Conservation (phyloP, 2,329 filamentous ascomycete species). For the Colletotrichum sp. region DNA sequence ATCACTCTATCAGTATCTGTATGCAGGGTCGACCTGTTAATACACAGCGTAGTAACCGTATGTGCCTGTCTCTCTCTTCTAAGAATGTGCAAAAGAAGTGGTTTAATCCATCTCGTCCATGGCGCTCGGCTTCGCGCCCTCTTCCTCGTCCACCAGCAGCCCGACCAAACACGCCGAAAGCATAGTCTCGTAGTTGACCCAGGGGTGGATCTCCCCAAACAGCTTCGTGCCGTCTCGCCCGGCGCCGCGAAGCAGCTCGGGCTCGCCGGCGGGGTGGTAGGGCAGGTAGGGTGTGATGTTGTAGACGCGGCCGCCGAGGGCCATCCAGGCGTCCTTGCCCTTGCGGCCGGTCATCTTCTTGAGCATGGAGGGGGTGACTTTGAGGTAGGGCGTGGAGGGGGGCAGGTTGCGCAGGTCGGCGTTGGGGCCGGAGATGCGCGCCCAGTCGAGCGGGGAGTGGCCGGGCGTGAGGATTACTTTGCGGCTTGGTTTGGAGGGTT, state of each 20-base stretch:
- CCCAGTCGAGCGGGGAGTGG: constrained; percentile 96
- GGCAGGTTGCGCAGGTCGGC: constrained; percentile 71
- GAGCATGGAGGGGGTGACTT: constrained; percentile 84
- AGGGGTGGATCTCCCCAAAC: constrained; percentile 72
- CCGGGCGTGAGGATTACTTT: constrained; percentile 87
- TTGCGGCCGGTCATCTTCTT: constrained; percentile 81
- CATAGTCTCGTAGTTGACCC: constrained; percentile 78
- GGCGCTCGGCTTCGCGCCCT: constrained; percentile 41
- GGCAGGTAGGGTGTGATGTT: constrained; percentile 89
- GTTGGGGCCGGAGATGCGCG: constrained; percentile 70
- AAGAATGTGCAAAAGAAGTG: neutral
- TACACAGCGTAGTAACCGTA: neutral
- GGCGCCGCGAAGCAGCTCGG: constrained; percentile 71
- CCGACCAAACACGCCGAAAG: constrained; percentile 67
- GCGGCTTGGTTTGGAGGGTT: constrained; percentile 61
- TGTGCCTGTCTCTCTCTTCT: neutral
- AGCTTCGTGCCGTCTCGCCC: constrained; percentile 66
- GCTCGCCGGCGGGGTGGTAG: constrained; percentile 88
- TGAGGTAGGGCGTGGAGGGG: constrained; percentile 59
- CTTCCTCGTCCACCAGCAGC: constrained; percentile 65
- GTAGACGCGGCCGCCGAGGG: constrained; percentile 88
- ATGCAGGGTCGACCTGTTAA: neutral
- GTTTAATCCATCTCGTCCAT: constrained; percentile 68
- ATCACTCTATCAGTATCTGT: constrained; percentile 30
- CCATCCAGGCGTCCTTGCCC: constrained; percentile 89